phyloP scores from a whole-genome alignment of 495 filamentous ascomycete genomes.

The Penicillium egyptiacum region DNA sequence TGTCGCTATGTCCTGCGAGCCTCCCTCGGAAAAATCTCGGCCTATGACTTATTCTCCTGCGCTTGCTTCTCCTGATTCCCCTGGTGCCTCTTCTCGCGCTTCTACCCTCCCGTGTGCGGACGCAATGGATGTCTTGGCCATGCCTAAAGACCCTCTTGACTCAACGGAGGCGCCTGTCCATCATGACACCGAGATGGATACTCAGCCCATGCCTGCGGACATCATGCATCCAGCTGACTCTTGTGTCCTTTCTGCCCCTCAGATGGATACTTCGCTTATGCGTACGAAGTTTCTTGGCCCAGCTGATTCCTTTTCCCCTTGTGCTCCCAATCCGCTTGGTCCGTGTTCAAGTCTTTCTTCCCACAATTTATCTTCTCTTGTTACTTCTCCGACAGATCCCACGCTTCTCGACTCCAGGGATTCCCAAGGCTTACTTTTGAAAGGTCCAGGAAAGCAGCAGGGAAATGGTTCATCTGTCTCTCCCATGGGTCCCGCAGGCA shows the following conservation, averaged over 20 bases:
- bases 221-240: background rate
- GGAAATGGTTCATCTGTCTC: constrained; percentile 15
- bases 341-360: background rate
- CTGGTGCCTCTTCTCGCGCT: constrained; percentile 4
- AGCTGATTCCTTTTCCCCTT: background rate
- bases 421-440: constrained; percentile 24
- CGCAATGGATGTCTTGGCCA: background rate
- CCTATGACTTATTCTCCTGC: background rate
- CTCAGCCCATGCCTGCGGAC: background rate
- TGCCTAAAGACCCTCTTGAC: background rate
- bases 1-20: background rate
- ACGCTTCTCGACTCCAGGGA: constrained; percentile 19
- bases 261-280: background rate
- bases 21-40: background rate
- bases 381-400: constrained; percentile 19
- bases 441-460: constrained; percentile 24
- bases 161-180: background rate
- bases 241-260: background rate
- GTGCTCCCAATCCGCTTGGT: background rate
- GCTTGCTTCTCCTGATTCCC: background rate
- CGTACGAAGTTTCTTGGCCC: background rate
- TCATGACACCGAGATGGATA: background rate
- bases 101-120: background rate
- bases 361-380: constrained; percentile 2
- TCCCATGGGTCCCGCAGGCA: constrained; percentile 32